Base-by-base conservation (phyloP, 345 rosid species). In the Barbarea vulgaris region DNA sequence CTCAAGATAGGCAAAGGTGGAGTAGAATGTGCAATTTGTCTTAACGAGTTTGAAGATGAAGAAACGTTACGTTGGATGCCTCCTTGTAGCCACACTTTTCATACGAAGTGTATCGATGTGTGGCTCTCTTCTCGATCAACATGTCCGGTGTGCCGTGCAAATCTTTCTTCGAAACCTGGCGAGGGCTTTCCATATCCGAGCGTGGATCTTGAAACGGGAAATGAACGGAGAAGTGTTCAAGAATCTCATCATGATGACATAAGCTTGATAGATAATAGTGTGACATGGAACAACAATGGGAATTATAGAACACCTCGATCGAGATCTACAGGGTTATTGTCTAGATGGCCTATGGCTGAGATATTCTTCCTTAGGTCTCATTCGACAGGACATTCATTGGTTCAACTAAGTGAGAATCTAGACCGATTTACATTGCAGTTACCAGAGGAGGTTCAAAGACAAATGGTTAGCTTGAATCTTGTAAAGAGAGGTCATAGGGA, bases 61-160 rank as follows among this genome's bases (percentile, higher is more conserved):
- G 87, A 93, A 41, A 77, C 81, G 27, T 82, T 93, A 75, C 95
- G 97, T 64, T 78, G 86, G 77, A 81, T 90, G 42, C 95, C 91
- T 19, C 85, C 85, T 72, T 93, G 97, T 62, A 79, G 77, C 77
- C 98, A 93, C 67, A 90, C 87, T 28, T 90, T 85, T 33, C 97
- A 93, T 64, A 77, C 82, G 19, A 85, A 73, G 8, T 93, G 98
- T 68, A 82, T 93, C 52, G 95, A 86, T 21, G 83, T 81, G 2
- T 93, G 97, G 98, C 83, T 93, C 28, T 77, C 79, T 57, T 78
- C 86, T 36, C 83, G 80, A 62, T 68, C 79, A n/a, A 87, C 95
- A 21, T 90, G 93, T 61, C 98, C 97, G 0, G 89, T 90, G 13
- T 93, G 97, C 63, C 93, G 98, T 17, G 84, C 85, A 41, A 66